Evolutionary conservation across 2,329 filamentous ascomycete genomes (phyloP), one percentile per base, ranked within the genome.

Genomic region (Colletotrichum navitas): DNA sequence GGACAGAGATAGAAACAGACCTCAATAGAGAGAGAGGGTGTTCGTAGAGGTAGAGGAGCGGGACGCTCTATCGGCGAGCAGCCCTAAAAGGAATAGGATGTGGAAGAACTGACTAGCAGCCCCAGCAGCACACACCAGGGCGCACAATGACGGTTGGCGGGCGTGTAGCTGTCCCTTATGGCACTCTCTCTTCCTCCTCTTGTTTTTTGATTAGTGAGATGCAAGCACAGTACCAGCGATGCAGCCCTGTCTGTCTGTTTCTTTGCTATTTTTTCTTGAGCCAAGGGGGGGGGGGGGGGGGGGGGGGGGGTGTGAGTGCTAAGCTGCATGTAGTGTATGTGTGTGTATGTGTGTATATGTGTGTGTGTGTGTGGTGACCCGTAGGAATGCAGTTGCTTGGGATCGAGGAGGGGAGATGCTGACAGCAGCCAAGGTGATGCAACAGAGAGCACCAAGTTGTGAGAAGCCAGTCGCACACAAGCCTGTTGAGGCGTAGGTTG

Each of bases 61-160:
- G 62, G 54, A 69, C 62, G 45, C 51, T 63, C 16, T 34, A 36
- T 69, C 63, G 68, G 68, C 68, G 34, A 39, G 64, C 56, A 67
- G 68, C 68, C 63, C 56, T 68, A 68, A 71, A 24, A 58, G 68
- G 68, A 67, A 68, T 71, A 67, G 64, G 43, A 71, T 58, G 49
- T 58, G 63, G 68, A 68, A 39, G 56, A 36, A 67, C 63, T 71
- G 68, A 58, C 63, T 71, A 71, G 68, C 36, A 45, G 41, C 16
- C 18, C 4, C 16, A 43, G 39, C 39, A 16, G 41, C 61, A 26
- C 56, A 51, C 56, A 59, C 63, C 63, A 62, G 51, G 51, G 51
- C 62, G 41, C 56, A 52, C 52, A 34, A 26, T 56, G 51, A 66
- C 63, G 63, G 56, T 56, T 67, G 63, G 68, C 56, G 49, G 43